Evolutionary conservation across 2,329 filamentous ascomycete genomes (phyloP).

Genomic region (Fusarium compactum): DNA sequence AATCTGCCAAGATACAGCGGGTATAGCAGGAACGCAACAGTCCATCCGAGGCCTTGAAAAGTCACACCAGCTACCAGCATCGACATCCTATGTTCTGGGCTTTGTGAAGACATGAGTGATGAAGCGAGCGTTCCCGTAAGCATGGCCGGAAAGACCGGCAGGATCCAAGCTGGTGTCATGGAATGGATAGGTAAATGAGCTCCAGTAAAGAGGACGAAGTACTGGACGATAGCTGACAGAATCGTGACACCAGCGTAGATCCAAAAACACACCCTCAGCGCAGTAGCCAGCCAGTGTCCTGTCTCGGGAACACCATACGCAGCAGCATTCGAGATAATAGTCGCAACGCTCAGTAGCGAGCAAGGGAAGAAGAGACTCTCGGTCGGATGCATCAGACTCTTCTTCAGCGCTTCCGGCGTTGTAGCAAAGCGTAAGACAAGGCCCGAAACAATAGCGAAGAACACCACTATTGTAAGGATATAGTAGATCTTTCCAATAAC

Average conservation of each 20-base stretch:
- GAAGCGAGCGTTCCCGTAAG: constrained; percentile 46
- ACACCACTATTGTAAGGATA: constrained; percentile 63
- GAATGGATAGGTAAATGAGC: constrained; percentile 45
- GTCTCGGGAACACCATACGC: constrained; percentile 67
- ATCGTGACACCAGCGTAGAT: constrained; percentile 57
- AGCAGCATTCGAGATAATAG: constrained; percentile 72
- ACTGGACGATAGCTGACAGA: constrained; percentile 43
- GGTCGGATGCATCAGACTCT: constrained; percentile 56
- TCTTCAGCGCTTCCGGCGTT: constrained; percentile 68
- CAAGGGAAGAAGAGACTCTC: constrained; percentile 75
- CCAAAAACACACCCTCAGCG: constrained; percentile 64
- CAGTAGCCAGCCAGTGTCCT: constrained; percentile 62
- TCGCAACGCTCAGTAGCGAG: constrained; percentile 72
- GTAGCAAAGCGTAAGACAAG: constrained; percentile 69
- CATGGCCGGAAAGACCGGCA: constrained; percentile 49
- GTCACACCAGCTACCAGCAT: constrained; percentile 46
- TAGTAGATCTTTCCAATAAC: constrained; percentile 63
- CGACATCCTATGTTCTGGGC: constrained; percentile 41
- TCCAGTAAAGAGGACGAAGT: constrained; percentile 49
- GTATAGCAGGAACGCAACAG: constrained; percentile 42
- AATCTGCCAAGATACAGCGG: constrained; percentile 44
- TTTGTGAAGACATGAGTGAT: constrained; percentile 42
- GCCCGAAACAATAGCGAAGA: constrained; percentile 62
- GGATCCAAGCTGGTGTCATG: constrained; percentile 49
- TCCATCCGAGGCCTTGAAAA: constrained; percentile 47